phyloP scores from a whole-genome alignment of 2,329 filamentous ascomycete species.

The Rasamsonia emersonii region DNA sequence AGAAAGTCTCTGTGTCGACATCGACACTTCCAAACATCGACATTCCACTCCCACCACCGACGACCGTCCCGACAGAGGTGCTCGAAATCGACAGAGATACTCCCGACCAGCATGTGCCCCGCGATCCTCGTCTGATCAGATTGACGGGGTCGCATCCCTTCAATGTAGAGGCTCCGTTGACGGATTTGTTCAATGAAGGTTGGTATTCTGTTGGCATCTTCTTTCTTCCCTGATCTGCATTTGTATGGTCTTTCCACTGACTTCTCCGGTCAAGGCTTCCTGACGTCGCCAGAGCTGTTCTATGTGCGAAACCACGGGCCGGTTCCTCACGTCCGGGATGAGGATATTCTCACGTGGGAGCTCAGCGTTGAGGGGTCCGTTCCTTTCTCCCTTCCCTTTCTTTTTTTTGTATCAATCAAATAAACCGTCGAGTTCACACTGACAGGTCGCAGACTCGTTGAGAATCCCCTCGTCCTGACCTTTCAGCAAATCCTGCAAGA shows the following conservation, averaged over 20 bases:
- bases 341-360: slow-evolving; percentile 68
- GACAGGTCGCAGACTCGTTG: slow-evolving; percentile 51
- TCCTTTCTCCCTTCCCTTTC: not conserved
- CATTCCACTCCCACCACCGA: slow-evolving; percentile 62
- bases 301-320: slow-evolving; percentile 87
- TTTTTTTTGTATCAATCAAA: no score
- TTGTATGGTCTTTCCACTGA: no score
- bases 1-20: slow-evolving; percentile 4
- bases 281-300: slow-evolving; percentile 80
- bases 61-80: slow-evolving; percentile 49
- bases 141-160: slow-evolving; percentile 85
- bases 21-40: slow-evolving; percentile 13
- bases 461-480: slow-evolving; percentile 63
- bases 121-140: slow-evolving; percentile 74
- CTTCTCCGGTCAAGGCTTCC: slow-evolving; percentile 56
- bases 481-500: slow-evolving; percentile 63
- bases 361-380: slow-evolving; percentile 65
- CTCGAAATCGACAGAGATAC: slow-evolving; percentile 72
- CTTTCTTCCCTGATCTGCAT: no score
- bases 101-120: slow-evolving; percentile 69
- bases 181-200: slow-evolving; percentile 60
- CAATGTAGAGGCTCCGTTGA: slow-evolving; percentile 79
- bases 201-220: no score
- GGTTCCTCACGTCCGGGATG: slow-evolving; percentile 66
- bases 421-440: not conserved